These are phyloP conservation scores for Sicyos baderoa DNA, from an alignment of 306 rosid genomes.

Conservation along the genomic window DNA sequence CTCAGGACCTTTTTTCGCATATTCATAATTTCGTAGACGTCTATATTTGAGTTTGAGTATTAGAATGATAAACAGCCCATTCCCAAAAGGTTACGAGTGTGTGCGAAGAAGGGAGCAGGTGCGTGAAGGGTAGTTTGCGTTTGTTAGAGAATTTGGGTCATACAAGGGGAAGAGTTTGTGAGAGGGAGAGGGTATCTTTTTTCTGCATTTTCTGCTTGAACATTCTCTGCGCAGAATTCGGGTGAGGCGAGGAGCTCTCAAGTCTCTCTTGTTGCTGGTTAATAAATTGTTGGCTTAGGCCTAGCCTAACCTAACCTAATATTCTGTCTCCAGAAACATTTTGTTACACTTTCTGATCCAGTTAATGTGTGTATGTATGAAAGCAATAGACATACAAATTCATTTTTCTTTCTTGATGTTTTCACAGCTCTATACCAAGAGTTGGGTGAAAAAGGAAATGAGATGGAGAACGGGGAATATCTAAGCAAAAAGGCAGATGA, in stretches of 20 bases:
- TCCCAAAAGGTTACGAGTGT: not conserved
- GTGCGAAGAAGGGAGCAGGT: not conserved
- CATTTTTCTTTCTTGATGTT: not conserved
- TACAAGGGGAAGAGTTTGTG: no score
- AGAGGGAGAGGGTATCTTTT: no score
- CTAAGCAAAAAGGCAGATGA: conserved; percentile 58
- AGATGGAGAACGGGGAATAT: conserved; percentile 81
- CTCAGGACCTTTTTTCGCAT: not conserved
- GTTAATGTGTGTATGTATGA: not conserved
- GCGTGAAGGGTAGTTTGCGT: not conserved
- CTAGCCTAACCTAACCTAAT: not conserved
- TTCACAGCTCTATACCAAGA: conserved; percentile 72
- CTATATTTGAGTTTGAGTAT: not conserved
- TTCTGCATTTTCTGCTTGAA: not conserved
- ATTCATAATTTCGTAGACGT: no score
- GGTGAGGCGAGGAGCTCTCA: no score
- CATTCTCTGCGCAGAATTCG: not conserved
- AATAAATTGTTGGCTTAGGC: no score
- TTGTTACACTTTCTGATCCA: not conserved
- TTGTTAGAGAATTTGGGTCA: not conserved
- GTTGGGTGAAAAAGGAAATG: conserved; percentile 79
- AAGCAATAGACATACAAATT: not conserved
- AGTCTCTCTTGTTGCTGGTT: no score
- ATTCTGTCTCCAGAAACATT: not conserved
- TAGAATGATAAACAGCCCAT: not conserved